A percentile compares a stretch with the other conserved stretches of the same genome.
These are phyloP conservation scores for Penicillium sp. DNA, from an alignment of 2,329 filamentous ascomycete genomes.

Conservation along the genomic window DNA sequence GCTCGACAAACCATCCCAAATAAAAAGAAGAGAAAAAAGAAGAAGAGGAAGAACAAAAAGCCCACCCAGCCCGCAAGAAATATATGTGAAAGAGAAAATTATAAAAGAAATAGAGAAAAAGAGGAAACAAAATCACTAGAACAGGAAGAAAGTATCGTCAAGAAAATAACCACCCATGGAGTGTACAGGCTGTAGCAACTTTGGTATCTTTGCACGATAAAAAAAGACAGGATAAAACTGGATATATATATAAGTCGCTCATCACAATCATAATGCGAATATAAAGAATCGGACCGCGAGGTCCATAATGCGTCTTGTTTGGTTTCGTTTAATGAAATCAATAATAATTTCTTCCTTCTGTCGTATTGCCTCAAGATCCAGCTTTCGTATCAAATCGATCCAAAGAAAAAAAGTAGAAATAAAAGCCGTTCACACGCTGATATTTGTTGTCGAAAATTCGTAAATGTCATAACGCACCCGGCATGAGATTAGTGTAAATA, in stretches of 20 bases:
- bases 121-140: no score
- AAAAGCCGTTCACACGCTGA: not conserved
- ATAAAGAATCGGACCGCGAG: conserved; percentile 14
- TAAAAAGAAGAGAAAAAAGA: not conserved
- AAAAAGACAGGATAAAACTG: not conserved
- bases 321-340: conserved; percentile 3
- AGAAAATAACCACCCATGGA: not conserved
- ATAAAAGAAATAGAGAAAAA: not conserved
- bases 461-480: not conserved
- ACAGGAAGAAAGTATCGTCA: not conserved
- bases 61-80: no score
- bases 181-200: not conserved
- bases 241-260: conserved; percentile 1
- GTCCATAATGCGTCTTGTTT: conserved; percentile 17
- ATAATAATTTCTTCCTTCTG: not conserved
- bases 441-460: not conserved
- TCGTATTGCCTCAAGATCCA: not conserved
- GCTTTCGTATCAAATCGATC: not conserved
- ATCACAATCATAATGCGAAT: conserved; percentile 6
- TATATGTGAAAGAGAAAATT: not conserved
- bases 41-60: not conserved
- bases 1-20: no score
- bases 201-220: conserved; percentile 5
- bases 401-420: not conserved
- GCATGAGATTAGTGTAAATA: not conserved